Evolutionary conservation across 495 filamentous ascomycete species (phyloP), one percentile per base, ranked within the genome.

Genomic region (Hypoxylon lienhwacheense): DNA sequence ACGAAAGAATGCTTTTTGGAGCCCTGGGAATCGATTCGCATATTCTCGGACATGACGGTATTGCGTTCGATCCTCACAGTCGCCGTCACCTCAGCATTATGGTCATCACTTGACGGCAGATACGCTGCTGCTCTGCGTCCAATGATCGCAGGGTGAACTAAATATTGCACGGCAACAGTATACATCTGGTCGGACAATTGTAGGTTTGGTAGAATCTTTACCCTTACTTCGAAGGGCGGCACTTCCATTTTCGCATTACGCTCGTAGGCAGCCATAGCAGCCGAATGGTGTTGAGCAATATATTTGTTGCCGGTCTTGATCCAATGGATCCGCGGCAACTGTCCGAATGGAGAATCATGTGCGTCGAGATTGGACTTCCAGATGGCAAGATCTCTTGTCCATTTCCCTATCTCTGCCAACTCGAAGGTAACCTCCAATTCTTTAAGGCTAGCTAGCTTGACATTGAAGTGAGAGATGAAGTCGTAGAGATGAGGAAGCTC

Each of bases 391-490:
- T n/a, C 4, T 2, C 26, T 12, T 6, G 37, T 8, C 42, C 39
- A 60, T 11, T 19, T 6, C 2, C 29, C 45, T 17, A 50, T 22
- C 0, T 46, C 45, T 1, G 7, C 4, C 1, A 55, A 24, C 7
- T 40, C 20, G 24, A 50, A 45, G 0, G 8, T 5, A 1, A 46
- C n/a, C 3, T 44, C 41, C 8, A 54, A 12, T 1, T 3, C 8
- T 22, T 32, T 17, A 1, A 31, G 7, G 0, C 8, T 20, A 2
- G 50, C 25, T 1, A 60, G 17, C 33, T 50, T 55, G 24, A 55
- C 33, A 21, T 55, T 55, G 26, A 42, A 12, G 17, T 54, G 28
- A 1, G 57, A 54, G 5, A 55, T 20, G n/a, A 60, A 60, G 1
- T 29, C 26, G n/a, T 49, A 19, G 7, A 60, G 5, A 14, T 46